Conservation (phyloP, 176 grass and related monocot genomes). For the Metroxylon sagu region DNA sequence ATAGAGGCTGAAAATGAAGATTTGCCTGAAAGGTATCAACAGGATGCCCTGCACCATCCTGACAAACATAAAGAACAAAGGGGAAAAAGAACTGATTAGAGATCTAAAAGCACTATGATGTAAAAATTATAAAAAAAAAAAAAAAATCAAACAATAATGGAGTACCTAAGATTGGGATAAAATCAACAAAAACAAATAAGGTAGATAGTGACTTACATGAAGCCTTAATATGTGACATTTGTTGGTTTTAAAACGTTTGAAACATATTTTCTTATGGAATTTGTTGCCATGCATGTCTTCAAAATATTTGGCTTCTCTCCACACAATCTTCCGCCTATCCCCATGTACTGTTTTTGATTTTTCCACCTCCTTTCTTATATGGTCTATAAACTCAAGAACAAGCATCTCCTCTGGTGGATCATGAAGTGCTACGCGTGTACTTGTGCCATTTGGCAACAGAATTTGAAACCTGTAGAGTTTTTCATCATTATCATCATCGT, state of each 20-base stretch:
- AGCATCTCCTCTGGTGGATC: slow-evolving; percentile 9
- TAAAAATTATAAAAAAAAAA: no score
- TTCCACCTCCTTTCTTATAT: slow-evolving; percentile 15
- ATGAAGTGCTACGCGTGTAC: slow-evolving; percentile 2
- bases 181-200: neutral
- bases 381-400: slow-evolving; percentile 19
- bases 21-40: neutral
- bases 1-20: neutral
- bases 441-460: slow-evolving; percentile 26
- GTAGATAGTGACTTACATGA: slow-evolving; percentile 9
- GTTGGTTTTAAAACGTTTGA: slow-evolving; percentile 7
- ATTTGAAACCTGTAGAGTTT: slow-evolving; percentile 30
- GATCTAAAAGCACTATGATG: no score
- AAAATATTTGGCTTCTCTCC: slow-evolving; percentile 17
- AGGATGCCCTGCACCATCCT: neutral
- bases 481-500: neutral
- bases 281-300: slow-evolving; percentile 20
- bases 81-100: neutral
- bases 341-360: neutral
- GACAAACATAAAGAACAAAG: neutral
- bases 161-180: neutral
- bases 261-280: slow-evolving; percentile 11
- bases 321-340: neutral
- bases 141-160: no score
- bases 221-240: slow-evolving; percentile 29